These are phyloP conservation scores for Xylaria sp. DNA, from an alignment of 2,329 filamentous ascomycete species.

Conservation along the genomic window DNA sequence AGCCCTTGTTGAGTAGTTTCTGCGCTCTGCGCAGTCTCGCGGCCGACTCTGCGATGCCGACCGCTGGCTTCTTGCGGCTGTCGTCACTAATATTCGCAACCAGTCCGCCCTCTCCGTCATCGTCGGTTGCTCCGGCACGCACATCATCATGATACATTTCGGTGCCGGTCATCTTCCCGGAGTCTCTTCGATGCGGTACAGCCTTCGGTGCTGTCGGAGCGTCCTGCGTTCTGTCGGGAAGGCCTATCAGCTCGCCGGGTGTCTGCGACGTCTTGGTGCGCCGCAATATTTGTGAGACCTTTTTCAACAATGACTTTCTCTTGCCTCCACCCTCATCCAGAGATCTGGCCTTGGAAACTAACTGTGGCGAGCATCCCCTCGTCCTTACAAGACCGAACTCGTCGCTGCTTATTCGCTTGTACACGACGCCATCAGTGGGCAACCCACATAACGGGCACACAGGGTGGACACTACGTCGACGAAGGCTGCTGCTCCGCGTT, in stretches of 20 bases:
- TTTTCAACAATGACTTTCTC: constrained; percentile 18
- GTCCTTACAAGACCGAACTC: constrained; percentile 34
- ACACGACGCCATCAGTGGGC: constrained; percentile 34
- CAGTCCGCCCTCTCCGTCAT: constrained; percentile 14
- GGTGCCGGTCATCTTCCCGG: constrained; percentile 9
- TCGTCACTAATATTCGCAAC: constrained; percentile 18
- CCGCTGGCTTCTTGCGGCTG: constrained; percentile 23
- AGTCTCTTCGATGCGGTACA: not conserved
- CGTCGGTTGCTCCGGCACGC: not conserved
- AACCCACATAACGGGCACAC: constrained; percentile 35
- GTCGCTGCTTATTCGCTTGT: constrained; percentile 27
- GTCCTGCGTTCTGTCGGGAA: not conserved
- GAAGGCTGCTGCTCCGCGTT: not conserved
- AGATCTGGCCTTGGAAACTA: not conserved
- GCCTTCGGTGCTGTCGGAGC: not conserved
- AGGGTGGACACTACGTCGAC: not conserved
- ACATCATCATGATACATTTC: constrained; percentile 35
- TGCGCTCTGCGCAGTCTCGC: constrained; percentile 31
- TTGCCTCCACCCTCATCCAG: constrained; percentile 5
- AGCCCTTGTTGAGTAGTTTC: constrained; percentile 23
- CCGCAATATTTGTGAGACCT: constrained; percentile 18
- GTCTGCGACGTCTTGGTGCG: constrained; percentile 8
- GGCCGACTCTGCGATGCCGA: constrained; percentile 23
- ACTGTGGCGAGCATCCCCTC: constrained; percentile 16
- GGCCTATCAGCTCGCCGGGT: not conserved